phyloP scores from a whole-genome alignment of 2,329 filamentous ascomycete genomes.

The Alternaria ethzedia region DNA sequence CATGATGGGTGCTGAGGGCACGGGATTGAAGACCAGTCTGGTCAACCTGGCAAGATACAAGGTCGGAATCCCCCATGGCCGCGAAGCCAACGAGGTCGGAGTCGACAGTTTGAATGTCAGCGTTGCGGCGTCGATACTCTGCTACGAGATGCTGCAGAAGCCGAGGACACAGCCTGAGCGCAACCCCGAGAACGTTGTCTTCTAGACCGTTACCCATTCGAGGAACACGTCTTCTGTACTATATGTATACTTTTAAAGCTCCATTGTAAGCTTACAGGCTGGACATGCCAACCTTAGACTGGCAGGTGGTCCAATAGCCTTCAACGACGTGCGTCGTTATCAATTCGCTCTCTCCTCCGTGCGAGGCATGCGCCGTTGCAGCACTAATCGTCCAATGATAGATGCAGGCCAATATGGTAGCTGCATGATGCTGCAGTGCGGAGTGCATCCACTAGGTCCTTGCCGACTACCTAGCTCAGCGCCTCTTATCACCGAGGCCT shows the following conservation, averaged over 20 bases:
- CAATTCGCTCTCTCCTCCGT: slow-evolving; percentile 7
- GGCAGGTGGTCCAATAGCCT: neutral
- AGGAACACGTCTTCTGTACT: slow-evolving; percentile 5
- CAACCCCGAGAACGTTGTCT: slow-evolving; percentile 25
- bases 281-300: slow-evolving; percentile 4
- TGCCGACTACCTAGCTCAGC: slow-evolving; percentile 10
- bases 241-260: neutral
- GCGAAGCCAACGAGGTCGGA: slow-evolving; percentile 56
- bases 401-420: neutral
- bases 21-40: slow-evolving; percentile 35
- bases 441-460: slow-evolving; percentile 10
- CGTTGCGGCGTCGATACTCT: slow-evolving; percentile 81
- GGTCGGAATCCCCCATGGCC: slow-evolving; percentile 66
- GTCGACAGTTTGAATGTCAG: slow-evolving; percentile 95
- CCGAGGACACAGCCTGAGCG: slow-evolving; percentile 22
- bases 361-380: slow-evolving; percentile 7
- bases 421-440: slow-evolving; percentile 12
- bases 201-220: slow-evolving; percentile 17
- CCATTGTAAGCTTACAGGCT: neutral
- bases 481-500: slow-evolving; percentile 6
- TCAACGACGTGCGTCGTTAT: slow-evolving; percentile 11
- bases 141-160: slow-evolving; percentile 68
- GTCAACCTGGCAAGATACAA: slow-evolving; percentile 66
- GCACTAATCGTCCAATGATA: slow-evolving; percentile 1
- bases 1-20: slow-evolving; percentile 62